Percentiles rank a stretch among this genome's conserved stretches.
phyloP scores from a whole-genome alignment of 768 basidiomycete genomes.

The Lactarius vividus region DNA sequence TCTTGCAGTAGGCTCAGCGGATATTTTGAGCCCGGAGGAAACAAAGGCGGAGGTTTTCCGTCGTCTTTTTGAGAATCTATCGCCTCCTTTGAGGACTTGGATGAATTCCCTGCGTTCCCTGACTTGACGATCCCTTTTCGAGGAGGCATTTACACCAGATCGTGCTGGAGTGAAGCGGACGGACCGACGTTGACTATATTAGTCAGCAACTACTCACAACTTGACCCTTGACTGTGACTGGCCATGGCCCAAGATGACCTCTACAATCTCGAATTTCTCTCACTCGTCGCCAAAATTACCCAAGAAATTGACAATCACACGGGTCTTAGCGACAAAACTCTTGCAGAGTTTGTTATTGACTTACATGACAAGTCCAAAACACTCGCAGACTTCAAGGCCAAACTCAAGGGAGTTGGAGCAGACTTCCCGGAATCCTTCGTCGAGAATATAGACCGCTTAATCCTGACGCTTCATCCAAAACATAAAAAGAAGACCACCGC shows the following conservation, averaged over 20 bases:
- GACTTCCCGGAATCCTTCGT: constrained; percentile 88
- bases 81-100: constrained; percentile 43
- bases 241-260: constrained; percentile 72
- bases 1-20: constrained; percentile 79
- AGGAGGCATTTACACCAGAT: constrained; percentile 51
- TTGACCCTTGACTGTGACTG: constrained; percentile 11
- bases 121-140: constrained; percentile 79
- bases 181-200: neutral
- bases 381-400: constrained; percentile 74
- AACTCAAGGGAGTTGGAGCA: constrained; percentile 73
- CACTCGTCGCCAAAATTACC: constrained; percentile 85
- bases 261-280: constrained; percentile 90
- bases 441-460: constrained; percentile 91
- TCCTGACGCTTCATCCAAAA: constrained; percentile 92
- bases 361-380: constrained; percentile 84
- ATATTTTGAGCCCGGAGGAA: constrained; percentile 82
- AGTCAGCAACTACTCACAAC: constrained; percentile 21
- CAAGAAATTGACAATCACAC: constrained; percentile 91
- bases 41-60: constrained; percentile 50
- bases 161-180: neutral
- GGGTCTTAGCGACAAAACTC: constrained; percentile 82
- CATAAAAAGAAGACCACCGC: constrained; percentile 73
- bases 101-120: constrained; percentile 87
- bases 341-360: constrained; percentile 92
- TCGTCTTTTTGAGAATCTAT: constrained; percentile 27